Percentiles rank a stretch among this genome's conserved stretches.
Evolutionary conservation across 768 basidiomycete species (phyloP).

Genomic region (Russula sp.): DNA sequence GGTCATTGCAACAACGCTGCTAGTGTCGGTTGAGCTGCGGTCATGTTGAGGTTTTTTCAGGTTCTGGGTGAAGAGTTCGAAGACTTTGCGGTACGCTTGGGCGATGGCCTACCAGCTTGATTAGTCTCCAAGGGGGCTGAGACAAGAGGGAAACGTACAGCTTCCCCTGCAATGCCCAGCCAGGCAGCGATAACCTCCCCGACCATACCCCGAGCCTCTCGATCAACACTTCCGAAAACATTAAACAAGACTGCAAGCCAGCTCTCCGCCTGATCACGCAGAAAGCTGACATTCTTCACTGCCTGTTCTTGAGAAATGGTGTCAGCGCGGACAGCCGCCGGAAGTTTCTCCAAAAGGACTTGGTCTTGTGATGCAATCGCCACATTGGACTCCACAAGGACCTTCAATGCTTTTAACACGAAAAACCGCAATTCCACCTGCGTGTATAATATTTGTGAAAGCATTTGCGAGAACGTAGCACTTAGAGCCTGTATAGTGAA

Average conservation of each 20-base stretch:
- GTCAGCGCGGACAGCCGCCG: slow-evolving; percentile 29
- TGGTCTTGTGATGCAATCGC: slow-evolving; percentile 40
- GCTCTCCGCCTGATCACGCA: slow-evolving; percentile 77
- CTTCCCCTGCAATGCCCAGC: slow-evolving; percentile 70
- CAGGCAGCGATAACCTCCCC: slow-evolving; percentile 88
- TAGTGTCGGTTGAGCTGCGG: slow-evolving; percentile 33
- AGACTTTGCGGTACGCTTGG: slow-evolving; percentile 77
- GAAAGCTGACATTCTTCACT: slow-evolving; percentile 57
- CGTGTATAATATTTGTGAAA: slow-evolving; percentile 89
- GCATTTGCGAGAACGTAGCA: slow-evolving; percentile 74
- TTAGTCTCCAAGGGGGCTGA: background rate
- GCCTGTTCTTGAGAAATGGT: slow-evolving; percentile 55
- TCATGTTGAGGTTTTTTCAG: slow-evolving; percentile 38
- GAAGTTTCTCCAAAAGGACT: slow-evolving; percentile 28
- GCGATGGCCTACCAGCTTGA: slow-evolving; percentile 51
- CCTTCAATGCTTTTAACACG: slow-evolving; percentile 75
- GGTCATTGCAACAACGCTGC: slow-evolving; percentile 53
- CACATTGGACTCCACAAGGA: slow-evolving; percentile 75
- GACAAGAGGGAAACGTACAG: background rate
- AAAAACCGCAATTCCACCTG: slow-evolving; percentile 80
- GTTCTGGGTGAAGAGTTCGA: slow-evolving; percentile 62
- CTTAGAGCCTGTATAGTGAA: slow-evolving; percentile 55
- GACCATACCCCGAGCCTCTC: slow-evolving; percentile 67
- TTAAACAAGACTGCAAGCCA: slow-evolving; percentile 97
- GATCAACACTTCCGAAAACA: slow-evolving; percentile 82